Conservation (phyloP, 345 rosid genomes). For the Camelina hispida region DNA sequence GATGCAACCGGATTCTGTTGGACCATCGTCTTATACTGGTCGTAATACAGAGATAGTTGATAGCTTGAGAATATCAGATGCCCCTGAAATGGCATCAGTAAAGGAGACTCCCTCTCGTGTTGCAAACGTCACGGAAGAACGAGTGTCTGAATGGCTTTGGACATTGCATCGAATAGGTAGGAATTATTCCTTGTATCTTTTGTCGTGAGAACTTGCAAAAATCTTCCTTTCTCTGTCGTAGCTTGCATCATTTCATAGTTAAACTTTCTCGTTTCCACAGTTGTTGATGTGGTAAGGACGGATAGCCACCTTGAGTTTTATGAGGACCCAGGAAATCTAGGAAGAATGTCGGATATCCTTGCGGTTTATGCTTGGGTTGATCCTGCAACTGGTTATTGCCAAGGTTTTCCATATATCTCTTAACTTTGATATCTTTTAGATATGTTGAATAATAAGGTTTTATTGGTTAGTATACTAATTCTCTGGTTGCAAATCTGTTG, state of each 20-base stretch:
- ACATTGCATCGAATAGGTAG: slow-evolving; percentile 90
- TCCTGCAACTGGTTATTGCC: slow-evolving; percentile 96
- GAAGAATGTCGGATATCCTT: slow-evolving; percentile 95
- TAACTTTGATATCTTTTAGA: neutral
- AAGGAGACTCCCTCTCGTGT: slow-evolving; percentile 50
- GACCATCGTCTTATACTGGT: slow-evolving; percentile 49
- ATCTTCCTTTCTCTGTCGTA: neutral
- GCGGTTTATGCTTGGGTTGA: slow-evolving; percentile 98
- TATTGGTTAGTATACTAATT: slow-evolving; percentile 28
- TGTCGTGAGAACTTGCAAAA: slow-evolving; percentile 10
- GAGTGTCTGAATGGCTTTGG: slow-evolving; percentile 96
- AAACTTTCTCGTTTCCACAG: slow-evolving; percentile 49
- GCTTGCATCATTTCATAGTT: slow-evolving; percentile 10
- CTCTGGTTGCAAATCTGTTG: slow-evolving; percentile 42
- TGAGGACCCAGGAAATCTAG: slow-evolving; percentile 78
- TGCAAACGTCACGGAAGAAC: slow-evolving; percentile 54
- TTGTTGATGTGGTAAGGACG: slow-evolving; percentile 95
- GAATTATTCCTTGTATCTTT: slow-evolving; percentile 11
- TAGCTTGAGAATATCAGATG: slow-evolving; percentile 70
- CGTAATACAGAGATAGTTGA: slow-evolving; percentile 50
- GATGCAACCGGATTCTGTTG: slow-evolving; percentile 50
- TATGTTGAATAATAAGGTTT: neutral
- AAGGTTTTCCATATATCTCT: slow-evolving; percentile 57
- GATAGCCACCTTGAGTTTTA: slow-evolving; percentile 94
- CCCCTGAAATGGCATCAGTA: slow-evolving; percentile 55